Evolutionary conservation across 306 rosid genomes (phyloP).

Genomic region (Inga laurina): DNA sequence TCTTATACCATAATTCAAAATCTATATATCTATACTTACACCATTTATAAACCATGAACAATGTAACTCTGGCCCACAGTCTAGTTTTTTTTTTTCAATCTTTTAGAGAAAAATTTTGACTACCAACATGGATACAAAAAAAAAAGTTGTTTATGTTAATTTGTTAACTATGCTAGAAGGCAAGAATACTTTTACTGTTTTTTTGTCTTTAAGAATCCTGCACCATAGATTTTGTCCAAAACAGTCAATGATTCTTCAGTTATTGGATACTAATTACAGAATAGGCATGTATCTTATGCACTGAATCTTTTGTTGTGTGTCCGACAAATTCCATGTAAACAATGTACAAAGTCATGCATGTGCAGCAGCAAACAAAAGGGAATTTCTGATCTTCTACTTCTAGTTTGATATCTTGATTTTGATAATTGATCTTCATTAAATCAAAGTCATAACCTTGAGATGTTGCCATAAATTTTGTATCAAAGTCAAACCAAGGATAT

Average conservation of each 20-base stretch:
- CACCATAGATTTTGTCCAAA: not conserved
- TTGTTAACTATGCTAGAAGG: not conserved
- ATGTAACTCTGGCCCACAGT: not conserved
- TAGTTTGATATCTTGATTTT: not conserved
- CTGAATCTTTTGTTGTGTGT: not conserved
- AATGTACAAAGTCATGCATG: not conserved
- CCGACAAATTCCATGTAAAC: not conserved
- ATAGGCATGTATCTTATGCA: not conserved
- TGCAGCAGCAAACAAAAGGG: not conserved
- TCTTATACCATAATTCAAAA: not conserved
- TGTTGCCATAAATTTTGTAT: not conserved
- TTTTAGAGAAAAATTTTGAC: not conserved
- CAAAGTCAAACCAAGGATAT: not conserved
- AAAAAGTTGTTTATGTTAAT: not conserved
- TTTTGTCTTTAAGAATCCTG: not conserved
- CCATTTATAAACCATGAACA: not conserved
- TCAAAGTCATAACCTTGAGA: slow-evolving; percentile 2
- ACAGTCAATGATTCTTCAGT: not conserved
- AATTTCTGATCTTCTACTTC: slow-evolving; percentile 3
- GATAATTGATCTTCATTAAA: not conserved
- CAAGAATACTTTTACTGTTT: not conserved
- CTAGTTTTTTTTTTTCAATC: not conserved
- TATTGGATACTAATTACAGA: not conserved
- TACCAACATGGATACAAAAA: not conserved
- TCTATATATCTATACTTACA: too few species aligned